A percentile compares a stretch with the other conserved stretches of the same genome.
Evolutionary conservation across 2,329 filamentous ascomycete species (phyloP).

Genomic region (Emericellopsis atlantica): DNA sequence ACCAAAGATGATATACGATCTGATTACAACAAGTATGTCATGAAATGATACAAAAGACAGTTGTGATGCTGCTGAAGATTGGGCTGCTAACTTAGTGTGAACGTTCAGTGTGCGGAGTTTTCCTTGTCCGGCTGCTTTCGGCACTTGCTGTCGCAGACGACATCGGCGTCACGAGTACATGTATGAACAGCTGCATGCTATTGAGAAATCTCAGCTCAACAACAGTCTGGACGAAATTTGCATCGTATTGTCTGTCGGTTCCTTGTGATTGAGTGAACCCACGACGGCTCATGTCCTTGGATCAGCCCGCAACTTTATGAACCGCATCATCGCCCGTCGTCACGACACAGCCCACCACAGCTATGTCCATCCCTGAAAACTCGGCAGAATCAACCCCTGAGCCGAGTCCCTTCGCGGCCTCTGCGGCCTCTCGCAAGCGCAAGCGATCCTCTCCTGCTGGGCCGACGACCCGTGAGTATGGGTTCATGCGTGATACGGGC

Average conservation of each 20-base stretch:
- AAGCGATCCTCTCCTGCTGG: conserved; percentile 13
- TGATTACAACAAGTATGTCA: background rate
- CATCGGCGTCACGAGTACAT: too few species aligned
- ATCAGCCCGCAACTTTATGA: too few species aligned
- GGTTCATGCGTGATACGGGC: conserved; percentile 35
- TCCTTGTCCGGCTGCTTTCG: conserved; percentile 11
- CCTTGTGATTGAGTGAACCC: too few species aligned
- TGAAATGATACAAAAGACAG: background rate
- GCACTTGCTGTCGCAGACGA: too few species aligned
- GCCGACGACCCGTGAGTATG: conserved; percentile 17
- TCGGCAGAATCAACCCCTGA: conserved; percentile 16
- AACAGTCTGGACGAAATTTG: too few species aligned
- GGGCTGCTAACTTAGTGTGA: background rate
- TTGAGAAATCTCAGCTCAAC: too few species aligned
- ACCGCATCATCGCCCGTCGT: too few species aligned
- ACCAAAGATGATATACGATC: background rate
- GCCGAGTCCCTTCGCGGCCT: conserved; percentile 6
- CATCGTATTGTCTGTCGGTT: too few species aligned
- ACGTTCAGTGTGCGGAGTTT: conserved; percentile 8
- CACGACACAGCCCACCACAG: background rate
- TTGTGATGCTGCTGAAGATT: background rate
- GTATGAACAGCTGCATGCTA: too few species aligned
- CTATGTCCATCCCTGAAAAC: conserved; percentile 6
- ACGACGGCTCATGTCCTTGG: too few species aligned
- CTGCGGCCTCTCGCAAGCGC: conserved; percentile 14